phyloP scores from a whole-genome alignment of 495 filamentous ascomycete species.

The Tuber borchii region DNA sequence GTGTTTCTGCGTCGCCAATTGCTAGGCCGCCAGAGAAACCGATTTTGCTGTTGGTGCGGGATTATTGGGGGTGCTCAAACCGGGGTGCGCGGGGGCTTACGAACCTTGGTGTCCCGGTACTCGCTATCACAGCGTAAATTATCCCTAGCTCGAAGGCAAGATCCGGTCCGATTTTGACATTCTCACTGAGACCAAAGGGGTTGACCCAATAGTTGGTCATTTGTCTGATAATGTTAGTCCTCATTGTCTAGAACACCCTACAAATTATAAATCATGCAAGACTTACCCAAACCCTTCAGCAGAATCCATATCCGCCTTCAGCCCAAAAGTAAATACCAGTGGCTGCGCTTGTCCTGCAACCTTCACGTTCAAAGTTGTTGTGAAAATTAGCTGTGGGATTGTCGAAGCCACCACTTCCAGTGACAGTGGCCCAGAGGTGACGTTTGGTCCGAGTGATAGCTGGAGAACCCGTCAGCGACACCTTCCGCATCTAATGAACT shows the following conservation, averaged over 20 bases:
- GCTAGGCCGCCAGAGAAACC: constrained; percentile 27
- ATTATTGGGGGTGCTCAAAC: not conserved
- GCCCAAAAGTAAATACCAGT: constrained; percentile 28
- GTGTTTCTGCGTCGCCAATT: constrained; percentile 21
- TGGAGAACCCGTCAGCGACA: constrained; percentile 1
- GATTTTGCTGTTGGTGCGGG: constrained; percentile 9
- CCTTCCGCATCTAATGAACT: no score
- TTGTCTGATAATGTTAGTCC: constrained; percentile 8
- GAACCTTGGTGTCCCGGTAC: constrained; percentile 24
- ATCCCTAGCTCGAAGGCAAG: constrained; percentile 30
- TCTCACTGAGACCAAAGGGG: constrained; percentile 25
- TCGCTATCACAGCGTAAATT: constrained; percentile 20
- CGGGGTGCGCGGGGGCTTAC: not conserved
- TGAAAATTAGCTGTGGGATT: constrained; percentile 22
- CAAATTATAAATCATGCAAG: no score
- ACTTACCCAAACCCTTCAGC: constrained; percentile 25
- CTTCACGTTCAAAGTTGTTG: constrained; percentile 16
- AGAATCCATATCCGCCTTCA: constrained; percentile 21
- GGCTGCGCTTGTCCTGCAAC: constrained; percentile 24
- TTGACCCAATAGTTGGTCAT: constrained; percentile 30
- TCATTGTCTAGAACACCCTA: not conserved
- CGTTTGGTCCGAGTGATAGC: constrained; percentile 25
- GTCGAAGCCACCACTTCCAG: constrained; percentile 21
- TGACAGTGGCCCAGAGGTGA: constrained; percentile 24
- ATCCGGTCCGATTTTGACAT: constrained; percentile 28